A percentile compares a stretch with the other conserved stretches of the same genome.
These are phyloP conservation scores for Ogataea ganodermae DNA, from an alignment of 805 yeast species.

Conservation along the genomic window DNA sequence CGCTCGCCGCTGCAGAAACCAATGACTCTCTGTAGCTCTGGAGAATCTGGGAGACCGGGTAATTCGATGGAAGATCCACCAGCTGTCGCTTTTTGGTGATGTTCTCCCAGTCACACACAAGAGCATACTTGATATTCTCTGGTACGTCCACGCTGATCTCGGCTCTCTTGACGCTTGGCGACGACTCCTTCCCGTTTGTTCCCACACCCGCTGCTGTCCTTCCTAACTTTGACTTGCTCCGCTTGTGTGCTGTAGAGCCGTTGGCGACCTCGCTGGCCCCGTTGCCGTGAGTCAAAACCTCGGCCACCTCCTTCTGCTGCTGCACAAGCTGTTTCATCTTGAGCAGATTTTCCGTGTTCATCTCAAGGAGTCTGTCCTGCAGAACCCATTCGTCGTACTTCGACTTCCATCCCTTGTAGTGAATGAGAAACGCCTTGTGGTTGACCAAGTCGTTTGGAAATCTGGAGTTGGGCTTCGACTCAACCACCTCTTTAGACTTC, in stretches of 20 bases:
- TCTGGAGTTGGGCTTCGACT: slow-evolving; percentile 24
- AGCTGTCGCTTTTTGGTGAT: slow-evolving; percentile 79
- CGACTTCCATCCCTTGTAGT: slow-evolving; percentile 93
- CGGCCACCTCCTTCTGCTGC: slow-evolving; percentile 11
- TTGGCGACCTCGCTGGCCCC: background rate
- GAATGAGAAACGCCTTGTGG: slow-evolving; percentile 57
- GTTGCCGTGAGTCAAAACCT: background rate
- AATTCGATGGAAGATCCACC: slow-evolving; percentile 60
- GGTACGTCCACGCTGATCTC: slow-evolving; percentile 65
- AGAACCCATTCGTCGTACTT: slow-evolving; percentile 98
- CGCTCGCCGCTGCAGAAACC: background rate
- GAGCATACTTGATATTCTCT: slow-evolving; percentile 61
- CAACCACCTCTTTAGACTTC: slow-evolving; percentile 42
- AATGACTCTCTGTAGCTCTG: slow-evolving; percentile 42
- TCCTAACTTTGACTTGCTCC: background rate
- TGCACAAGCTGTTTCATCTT: slow-evolving; percentile 48
- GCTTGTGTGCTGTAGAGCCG: background rate
- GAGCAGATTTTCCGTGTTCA: slow-evolving; percentile 65
- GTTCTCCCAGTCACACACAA: slow-evolving; percentile 93
- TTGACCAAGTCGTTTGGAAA: slow-evolving; percentile 23
- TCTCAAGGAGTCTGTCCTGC: slow-evolving; percentile 63
- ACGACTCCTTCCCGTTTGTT: background rate
- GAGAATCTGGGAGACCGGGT: slow-evolving; percentile 56
- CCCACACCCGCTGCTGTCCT: slow-evolving; percentile 4
- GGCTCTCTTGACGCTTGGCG: slow-evolving; percentile 6